Evolutionary conservation across 768 basidiomycete species (phyloP).

Genomic region (Russula brevipes): DNA sequence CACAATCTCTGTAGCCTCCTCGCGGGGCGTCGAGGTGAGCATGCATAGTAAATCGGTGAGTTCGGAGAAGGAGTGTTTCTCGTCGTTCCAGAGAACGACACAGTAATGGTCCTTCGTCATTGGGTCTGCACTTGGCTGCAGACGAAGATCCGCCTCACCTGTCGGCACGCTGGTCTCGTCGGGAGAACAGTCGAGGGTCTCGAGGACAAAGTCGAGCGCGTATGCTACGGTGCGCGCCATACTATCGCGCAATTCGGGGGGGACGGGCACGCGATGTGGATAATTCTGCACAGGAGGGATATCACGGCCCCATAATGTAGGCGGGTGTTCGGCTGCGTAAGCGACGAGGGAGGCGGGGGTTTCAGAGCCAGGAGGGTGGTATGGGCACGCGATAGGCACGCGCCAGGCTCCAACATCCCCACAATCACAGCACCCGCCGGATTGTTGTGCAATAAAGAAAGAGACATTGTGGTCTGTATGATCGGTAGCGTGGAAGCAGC

Average conservation of each 20-base stretch:
- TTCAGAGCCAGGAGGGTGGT: constrained; percentile 55
- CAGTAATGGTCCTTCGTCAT: constrained; percentile 76
- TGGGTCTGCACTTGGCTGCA: constrained; percentile 72
- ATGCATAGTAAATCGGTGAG: constrained; percentile 70
- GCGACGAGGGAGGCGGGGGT: constrained; percentile 31
- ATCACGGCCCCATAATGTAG: constrained; percentile 36
- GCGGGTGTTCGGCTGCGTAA: constrained; percentile 26
- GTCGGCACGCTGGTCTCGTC: constrained; percentile 67
- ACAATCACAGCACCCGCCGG: constrained; percentile 93
- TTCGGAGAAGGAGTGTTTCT: constrained; percentile 91
- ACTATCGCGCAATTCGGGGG: constrained; percentile 64
- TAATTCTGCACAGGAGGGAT: constrained; percentile 58
- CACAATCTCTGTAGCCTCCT: constrained; percentile 53
- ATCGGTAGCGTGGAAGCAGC: constrained; percentile 85
- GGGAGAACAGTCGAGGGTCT: constrained; percentile 76
- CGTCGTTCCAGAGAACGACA: constrained; percentile 92
- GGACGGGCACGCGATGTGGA: constrained; percentile 50
- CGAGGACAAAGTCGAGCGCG: constrained; percentile 77
- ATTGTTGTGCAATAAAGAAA: constrained; percentile 89
- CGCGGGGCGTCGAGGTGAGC: constrained; percentile 44
- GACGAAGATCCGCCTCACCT: constrained; percentile 62
- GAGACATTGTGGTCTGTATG: constrained; percentile 87
- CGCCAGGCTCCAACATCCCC: constrained; percentile 90
- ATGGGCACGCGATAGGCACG: constrained; percentile 57
- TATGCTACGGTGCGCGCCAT: constrained; percentile 71